Evolutionary conservation across 2,329 filamentous ascomycete species (phyloP), one percentile per base, ranked within the genome.

Genomic region (Clarireedia monteithiana): DNA sequence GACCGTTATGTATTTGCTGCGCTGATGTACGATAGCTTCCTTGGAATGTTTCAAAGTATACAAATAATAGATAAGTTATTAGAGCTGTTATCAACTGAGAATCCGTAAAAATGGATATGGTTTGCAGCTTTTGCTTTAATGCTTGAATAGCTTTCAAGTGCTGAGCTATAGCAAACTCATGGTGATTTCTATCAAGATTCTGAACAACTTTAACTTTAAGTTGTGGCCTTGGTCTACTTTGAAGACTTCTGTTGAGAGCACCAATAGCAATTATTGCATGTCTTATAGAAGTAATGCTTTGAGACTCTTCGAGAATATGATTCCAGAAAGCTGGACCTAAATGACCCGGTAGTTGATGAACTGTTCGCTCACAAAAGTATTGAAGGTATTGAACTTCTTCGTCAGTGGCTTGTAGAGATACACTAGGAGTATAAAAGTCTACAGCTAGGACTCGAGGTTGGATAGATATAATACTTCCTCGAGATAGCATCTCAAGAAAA

Each of bases 251-350:
- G 66, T 85, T 85, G 26, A 88, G 71, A 3, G 83, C 82, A 15
- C 82, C 84, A 4, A 88, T 72, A 5, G 84, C 84, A 27, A 86
- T 76, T n/a, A 86, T 81, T 12, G 83, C 81, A 66, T 86, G 81
- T 12, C 80, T 79, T 58, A 88, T 81, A 27, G 84, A 74, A 7
- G 76, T 69, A 61, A 84, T 78, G 4, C 74, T 72, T 58, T 85
- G 80, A 53, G 81, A 84, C 66, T 83, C 82, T 61, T 82, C 79
- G 10, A 86, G 67, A 5, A 87, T 75, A 46, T 75, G 74, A 1
- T 76, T 81, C 83, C 84, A 88, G 65, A 87, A 87, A 2, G 75
- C 72, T 20, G 77, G 77, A 63, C 85, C 81, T 58, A 86, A 86
- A 65, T 81, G 86, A n/a, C 84, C 83, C 0, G 83, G 83, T 9